Conservation (phyloP, 305 asterid genomes). For the Ilex paraguariensis region DNA sequence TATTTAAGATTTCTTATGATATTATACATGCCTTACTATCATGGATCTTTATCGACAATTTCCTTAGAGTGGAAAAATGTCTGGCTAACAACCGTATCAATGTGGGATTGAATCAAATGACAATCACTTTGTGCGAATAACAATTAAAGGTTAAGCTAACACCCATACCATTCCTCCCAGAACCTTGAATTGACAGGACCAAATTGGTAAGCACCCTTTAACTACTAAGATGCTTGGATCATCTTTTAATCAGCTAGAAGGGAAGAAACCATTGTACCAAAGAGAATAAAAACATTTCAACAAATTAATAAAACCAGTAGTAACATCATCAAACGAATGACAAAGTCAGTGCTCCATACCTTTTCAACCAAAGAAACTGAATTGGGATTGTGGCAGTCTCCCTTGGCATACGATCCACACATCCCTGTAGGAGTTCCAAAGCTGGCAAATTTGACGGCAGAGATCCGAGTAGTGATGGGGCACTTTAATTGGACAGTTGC, state of each 20-base stretch:
- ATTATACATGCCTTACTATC: no score
- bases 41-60: no score
- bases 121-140: not conserved
- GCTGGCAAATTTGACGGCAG: conserved; percentile 64
- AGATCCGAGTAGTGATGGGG: conserved; percentile 37
- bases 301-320: not conserved
- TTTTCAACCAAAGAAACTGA: conserved; percentile 40
- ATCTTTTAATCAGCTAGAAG: not conserved
- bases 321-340: not conserved
- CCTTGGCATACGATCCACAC: conserved; percentile 53
- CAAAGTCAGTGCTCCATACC: conserved; percentile 20
- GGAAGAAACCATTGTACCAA: not conserved
- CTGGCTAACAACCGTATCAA: not conserved
- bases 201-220: not conserved
- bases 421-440: conserved; percentile 64
- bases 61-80: not conserved
- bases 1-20: no score
- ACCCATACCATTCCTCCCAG: not conserved
- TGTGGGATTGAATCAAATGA: not conserved
- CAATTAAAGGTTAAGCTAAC: not conserved
- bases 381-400: conserved; percentile 58
- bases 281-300: not conserved
- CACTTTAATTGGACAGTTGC: conserved; percentile 45
- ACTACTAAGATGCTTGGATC: no score
- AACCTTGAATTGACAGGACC: not conserved